Conservation (phyloP, 2,329 filamentous ascomycete species). For the Orbilia oligospora region DNA sequence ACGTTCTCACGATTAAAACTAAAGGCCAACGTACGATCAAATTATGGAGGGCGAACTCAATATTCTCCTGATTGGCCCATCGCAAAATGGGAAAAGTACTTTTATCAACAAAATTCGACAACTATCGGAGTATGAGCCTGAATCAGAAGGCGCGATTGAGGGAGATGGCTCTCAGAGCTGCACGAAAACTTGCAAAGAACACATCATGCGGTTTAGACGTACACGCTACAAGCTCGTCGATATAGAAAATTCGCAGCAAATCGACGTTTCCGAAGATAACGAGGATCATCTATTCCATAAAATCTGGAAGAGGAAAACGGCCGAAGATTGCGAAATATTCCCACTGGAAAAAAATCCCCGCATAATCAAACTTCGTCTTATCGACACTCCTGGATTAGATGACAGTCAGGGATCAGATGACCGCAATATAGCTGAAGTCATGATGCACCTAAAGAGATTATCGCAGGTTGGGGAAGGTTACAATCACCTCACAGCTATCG, state of each 20-base stretch:
- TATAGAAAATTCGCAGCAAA: not conserved
- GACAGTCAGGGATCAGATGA: constrained; percentile 40
- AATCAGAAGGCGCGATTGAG: not conserved
- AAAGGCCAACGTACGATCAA: no score
- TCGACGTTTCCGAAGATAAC: constrained; percentile 31
- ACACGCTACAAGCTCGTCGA: constrained; percentile 37
- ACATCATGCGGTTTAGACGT: constrained; percentile 17
- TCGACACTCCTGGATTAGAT: constrained; percentile 44
- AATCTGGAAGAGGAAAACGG: constrained; percentile 33
- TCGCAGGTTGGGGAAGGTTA: not conserved
- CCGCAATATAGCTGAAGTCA: constrained; percentile 41
- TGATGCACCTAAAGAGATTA: constrained; percentile 35
- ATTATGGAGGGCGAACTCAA: constrained; percentile 26
- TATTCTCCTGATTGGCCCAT: constrained; percentile 43
- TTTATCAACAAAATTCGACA: constrained; percentile 47
- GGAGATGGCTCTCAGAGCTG: constrained; percentile 33
- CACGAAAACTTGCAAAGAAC: constrained; percentile 22
- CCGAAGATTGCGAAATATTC: not conserved
- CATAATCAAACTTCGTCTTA: constrained; percentile 20
- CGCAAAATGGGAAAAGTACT: constrained; percentile 48
- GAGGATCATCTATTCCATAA: constrained; percentile 25
- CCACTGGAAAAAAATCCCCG: constrained; percentile 7
- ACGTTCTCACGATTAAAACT: no score
- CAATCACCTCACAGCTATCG: constrained; percentile 25
- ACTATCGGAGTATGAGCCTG: not conserved